Evolutionary conservation across 1,284 basidiomycete genomes (phyloP).

Genomic region (Leccinum angustisporum): DNA sequence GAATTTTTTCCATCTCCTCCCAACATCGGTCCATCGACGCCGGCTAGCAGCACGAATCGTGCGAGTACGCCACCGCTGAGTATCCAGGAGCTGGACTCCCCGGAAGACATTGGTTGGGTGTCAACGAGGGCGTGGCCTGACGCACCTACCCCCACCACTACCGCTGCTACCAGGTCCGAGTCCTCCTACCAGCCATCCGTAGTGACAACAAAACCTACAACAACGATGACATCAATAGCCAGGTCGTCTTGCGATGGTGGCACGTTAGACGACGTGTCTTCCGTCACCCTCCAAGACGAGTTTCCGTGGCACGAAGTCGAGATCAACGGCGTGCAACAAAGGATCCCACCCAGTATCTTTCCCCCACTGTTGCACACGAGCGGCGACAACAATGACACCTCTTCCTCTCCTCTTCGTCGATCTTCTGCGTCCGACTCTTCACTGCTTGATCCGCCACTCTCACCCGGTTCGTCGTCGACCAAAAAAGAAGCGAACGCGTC

Average conservation of each 20-base stretch:
- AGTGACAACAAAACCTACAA: neutral
- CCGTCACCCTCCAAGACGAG: conserved; percentile 12
- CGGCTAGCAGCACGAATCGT: neutral
- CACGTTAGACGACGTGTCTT: conserved; percentile 14
- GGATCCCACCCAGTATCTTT: conserved; percentile 18
- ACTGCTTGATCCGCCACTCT: neutral
- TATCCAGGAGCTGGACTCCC: neutral
- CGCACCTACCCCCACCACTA: neutral
- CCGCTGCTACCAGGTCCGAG: neutral
- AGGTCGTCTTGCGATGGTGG: conserved; percentile 1
- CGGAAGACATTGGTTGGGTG: neutral
- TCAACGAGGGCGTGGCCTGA: neutral
- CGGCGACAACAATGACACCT: neutral
- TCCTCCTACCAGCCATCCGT: neutral
- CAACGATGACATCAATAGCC: neutral
- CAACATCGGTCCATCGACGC: neutral
- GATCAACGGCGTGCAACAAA: neutral
- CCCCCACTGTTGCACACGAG: conserved; percentile 21
- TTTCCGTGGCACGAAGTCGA: conserved; percentile 9
- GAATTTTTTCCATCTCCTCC: neutral
- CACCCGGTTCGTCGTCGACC: neutral
- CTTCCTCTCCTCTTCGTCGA: neutral
- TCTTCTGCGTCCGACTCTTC: neutral
- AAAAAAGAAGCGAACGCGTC: conserved; percentile 7
- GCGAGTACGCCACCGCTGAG: neutral